Evolutionary conservation across 371 early-diverging fungal genomes (phyloP).

Genomic region (Umbelopsis sp.): DNA sequence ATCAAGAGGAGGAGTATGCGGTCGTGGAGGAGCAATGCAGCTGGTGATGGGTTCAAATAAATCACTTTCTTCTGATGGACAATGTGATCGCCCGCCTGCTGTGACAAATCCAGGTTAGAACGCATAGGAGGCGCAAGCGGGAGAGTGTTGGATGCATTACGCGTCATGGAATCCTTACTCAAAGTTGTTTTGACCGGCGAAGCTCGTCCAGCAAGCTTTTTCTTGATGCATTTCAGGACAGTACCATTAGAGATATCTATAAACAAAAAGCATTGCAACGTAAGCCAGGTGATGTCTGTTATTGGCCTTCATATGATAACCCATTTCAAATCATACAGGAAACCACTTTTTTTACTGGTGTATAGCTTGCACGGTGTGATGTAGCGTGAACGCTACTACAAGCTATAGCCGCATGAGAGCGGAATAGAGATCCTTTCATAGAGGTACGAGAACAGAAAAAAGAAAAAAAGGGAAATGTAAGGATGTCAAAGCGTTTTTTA

Average conservation of each 20-base stretch:
- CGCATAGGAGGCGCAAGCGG: background rate
- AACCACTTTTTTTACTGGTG: background rate
- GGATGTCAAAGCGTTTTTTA: too few relatives aligned
- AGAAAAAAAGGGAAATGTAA: background rate
- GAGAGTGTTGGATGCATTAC: background rate
- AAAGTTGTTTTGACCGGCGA: background rate
- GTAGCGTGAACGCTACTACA: background rate
- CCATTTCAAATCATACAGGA: background rate
- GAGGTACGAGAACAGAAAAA: background rate
- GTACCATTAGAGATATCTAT: background rate
- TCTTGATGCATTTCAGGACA: background rate
- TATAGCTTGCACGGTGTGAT: background rate
- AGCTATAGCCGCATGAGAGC: background rate
- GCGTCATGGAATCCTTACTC: background rate
- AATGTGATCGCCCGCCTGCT: background rate
- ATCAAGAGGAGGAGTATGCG: conserved; percentile 3
- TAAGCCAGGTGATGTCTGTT: background rate
- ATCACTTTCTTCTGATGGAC: background rate
- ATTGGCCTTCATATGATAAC: background rate
- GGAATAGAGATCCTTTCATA: background rate
- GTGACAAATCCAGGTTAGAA: too few relatives aligned
- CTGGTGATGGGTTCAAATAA: background rate
- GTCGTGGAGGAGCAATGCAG: conserved; percentile 7
- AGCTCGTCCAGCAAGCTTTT: conserved; percentile 5
- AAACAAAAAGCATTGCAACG: background rate